These are phyloP conservation scores for Neurospora cerealis DNA, from an alignment of 495 filamentous ascomycete species.

Conservation along the genomic window DNA sequence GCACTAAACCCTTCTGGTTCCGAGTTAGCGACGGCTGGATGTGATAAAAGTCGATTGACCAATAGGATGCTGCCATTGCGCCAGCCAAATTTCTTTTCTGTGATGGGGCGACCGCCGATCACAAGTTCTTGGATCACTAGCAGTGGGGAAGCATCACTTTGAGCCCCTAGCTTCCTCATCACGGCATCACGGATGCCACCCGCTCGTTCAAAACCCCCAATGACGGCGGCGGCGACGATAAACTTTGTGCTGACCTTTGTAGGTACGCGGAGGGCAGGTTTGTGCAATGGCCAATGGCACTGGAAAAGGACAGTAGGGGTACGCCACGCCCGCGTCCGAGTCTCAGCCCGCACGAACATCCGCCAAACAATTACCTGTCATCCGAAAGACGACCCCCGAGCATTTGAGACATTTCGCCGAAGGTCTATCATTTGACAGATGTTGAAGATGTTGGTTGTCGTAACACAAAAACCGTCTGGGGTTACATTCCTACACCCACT, in stretches of 20 bases:
- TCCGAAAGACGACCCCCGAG: background rate
- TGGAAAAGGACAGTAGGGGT: background rate
- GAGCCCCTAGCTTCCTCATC: background rate
- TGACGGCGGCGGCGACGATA: background rate
- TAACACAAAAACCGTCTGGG: background rate
- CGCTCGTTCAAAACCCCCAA: background rate
- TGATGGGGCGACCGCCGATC: slow-evolving; percentile 23
- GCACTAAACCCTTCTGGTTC: slow-evolving; percentile 14
- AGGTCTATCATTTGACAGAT: background rate
- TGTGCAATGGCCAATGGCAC: background rate
- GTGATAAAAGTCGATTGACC: slow-evolving; percentile 15
- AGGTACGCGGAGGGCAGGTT: background rate
- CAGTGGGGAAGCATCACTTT: slow-evolving; percentile 1
- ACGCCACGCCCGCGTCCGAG: background rate
- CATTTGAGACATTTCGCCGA: background rate
- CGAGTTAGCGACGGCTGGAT: slow-evolving; percentile 3
- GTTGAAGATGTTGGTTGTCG: background rate
- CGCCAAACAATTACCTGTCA: background rate
- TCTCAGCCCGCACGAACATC: background rate
- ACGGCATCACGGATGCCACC: background rate
- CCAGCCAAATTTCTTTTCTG: slow-evolving; percentile 21
- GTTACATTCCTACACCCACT: background rate
- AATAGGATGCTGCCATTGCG: slow-evolving; percentile 18
- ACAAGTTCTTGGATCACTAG: background rate
- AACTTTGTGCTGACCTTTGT: background rate